Conservation (phyloP, 1,284 basidiomycete species). For the Microbotryum violaceum region DNA sequence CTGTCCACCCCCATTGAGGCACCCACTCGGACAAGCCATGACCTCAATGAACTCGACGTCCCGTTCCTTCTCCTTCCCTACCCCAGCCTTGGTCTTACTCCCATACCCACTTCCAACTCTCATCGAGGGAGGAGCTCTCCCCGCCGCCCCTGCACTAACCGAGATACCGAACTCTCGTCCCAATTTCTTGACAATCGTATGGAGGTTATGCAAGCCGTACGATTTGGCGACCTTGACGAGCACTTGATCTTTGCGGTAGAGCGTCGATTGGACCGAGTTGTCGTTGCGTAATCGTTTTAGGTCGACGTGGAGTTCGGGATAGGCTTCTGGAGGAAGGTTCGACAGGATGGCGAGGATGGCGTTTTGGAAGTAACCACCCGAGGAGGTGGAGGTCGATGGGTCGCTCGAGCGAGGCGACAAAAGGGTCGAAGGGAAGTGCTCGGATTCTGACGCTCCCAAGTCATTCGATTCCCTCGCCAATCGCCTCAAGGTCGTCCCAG, state of each 20-base stretch:
- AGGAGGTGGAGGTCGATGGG: slow-evolving; percentile 51
- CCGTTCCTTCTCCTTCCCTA: slow-evolving; percentile 44
- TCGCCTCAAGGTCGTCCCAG: too few relatives aligned
- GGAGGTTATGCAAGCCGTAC: slow-evolving; percentile 95
- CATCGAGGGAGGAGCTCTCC: slow-evolving; percentile 44
- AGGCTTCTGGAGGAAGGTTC: slow-evolving; percentile 40
- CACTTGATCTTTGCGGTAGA: slow-evolving; percentile 51
- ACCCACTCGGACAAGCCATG: slow-evolving; percentile 97
- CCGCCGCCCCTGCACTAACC: slow-evolving; percentile 52
- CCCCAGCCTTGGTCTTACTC: slow-evolving; percentile 37
- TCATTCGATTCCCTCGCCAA: too few relatives aligned
- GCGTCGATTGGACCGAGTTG: slow-evolving; percentile 60
- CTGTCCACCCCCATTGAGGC: slow-evolving; percentile 96
- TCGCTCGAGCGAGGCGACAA: slow-evolving; percentile 2
- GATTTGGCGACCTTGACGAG: slow-evolving; percentile 90
- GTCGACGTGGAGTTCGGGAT: slow-evolving; percentile 42
- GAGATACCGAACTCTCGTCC: slow-evolving; percentile 73
- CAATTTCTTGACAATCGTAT: slow-evolving; percentile 91
- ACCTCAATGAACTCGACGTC: slow-evolving; percentile 95
- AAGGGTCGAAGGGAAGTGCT: slow-evolving; percentile 36
- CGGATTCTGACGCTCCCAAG: slow-evolving; percentile 43
- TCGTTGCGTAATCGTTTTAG: slow-evolving; percentile 55
- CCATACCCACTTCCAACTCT: slow-evolving; percentile 52
- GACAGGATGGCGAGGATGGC: slow-evolving; percentile 53
- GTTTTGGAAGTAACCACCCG: slow-evolving; percentile 83